Evolutionary conservation across 2,329 filamentous ascomycete species (phyloP), one percentile per base, ranked within the genome.

Genomic region (Scytalidium lignicola): DNA sequence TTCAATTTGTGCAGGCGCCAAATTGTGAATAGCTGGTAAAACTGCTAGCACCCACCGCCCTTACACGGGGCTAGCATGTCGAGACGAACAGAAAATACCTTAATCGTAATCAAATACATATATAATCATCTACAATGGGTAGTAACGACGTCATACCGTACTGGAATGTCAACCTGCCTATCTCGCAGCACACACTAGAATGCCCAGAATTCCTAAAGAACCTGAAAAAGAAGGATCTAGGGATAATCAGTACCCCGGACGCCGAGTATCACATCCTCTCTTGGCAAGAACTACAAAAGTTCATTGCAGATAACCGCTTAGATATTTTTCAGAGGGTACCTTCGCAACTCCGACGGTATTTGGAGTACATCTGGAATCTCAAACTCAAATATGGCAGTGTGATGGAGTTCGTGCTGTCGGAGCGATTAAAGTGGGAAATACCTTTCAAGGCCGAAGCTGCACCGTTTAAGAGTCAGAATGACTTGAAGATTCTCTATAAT

Each of bases 121-220:
- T n/a, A n/a, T n/a, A n/a, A n/a, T 17, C 8, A 23, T 21, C 19
- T 15, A 20, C 12, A 5, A 63, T 62, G 60, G 60, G 56, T 18
- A 60, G 53, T 44, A 53, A 49, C 12, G 47, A 46, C 8, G 48
- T 50, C 19, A 55, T 59, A 20, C 84, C 86, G 0, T 95, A 86
- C 72, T 96, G 90, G 90, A 85, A 92, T 54, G 76, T 86, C 67
- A 96, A 96, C 66, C 71, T 95, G 15, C 82, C 87, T 0, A 68
- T 71, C 29, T 65, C 73, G 21, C 69, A 85, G 54, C 80, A 84
- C 64, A 81, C 83, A 0, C 58, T 67, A 2, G 73, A 82, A 47
- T 95, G 90, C 62, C 91, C 91, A 0, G 74, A 78, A 5, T 93
- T 81, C 63, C 78, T 96, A 32, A 67, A 63, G 45, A 73, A 79